Conservation (phyloP, 1,284 basidiomycete species). For the Tetrapyrgos nigripes region DNA sequence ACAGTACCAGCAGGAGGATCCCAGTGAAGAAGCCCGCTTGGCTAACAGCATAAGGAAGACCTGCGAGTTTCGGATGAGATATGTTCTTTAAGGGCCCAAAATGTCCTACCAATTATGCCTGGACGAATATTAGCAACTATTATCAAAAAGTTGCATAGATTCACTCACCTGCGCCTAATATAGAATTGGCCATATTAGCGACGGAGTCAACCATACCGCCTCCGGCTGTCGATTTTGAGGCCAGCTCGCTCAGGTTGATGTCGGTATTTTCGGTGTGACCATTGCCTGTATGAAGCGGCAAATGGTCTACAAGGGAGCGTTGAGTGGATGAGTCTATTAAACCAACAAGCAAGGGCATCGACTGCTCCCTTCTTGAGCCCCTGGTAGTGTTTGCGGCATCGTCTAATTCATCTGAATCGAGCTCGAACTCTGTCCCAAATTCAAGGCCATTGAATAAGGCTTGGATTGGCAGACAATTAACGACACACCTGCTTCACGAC, state of each 20-base stretch:
- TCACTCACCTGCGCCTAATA: conserved; percentile 86
- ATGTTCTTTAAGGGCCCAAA: conserved; percentile 3
- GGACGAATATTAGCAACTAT: conserved; percentile 18
- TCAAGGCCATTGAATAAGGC: conserved; percentile 11
- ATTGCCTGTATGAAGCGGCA: conserved; percentile 51
- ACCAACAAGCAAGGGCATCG: conserved; percentile 79
- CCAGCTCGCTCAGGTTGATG: conserved; percentile 72
- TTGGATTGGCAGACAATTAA: conserved; percentile 22
- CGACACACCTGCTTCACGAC: conserved; percentile 78
- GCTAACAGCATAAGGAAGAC: conserved; percentile 89
- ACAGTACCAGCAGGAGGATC: conserved; percentile 77
- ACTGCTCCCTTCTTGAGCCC: conserved; percentile 54
- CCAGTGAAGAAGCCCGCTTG: conserved; percentile 95
- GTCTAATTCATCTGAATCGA: conserved; percentile 79
- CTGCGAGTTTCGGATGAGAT: conserved; percentile 44
- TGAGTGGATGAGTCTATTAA: conserved; percentile 68
- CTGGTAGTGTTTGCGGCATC: conserved; percentile 51
- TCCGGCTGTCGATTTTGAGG: conserved; percentile 70
- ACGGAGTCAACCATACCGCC: conserved; percentile 86
- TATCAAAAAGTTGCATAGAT: conserved; percentile 4
- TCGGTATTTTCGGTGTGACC: conserved; percentile 36
- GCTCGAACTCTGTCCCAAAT: conserved; percentile 66
- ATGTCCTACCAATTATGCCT: conserved; percentile 83
- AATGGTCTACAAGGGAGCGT: conserved; percentile 57
- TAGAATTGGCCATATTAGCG: conserved; percentile 96